Conservation (phyloP, 2,329 filamentous ascomycete genomes). For the Blumeriella jaapii region DNA sequence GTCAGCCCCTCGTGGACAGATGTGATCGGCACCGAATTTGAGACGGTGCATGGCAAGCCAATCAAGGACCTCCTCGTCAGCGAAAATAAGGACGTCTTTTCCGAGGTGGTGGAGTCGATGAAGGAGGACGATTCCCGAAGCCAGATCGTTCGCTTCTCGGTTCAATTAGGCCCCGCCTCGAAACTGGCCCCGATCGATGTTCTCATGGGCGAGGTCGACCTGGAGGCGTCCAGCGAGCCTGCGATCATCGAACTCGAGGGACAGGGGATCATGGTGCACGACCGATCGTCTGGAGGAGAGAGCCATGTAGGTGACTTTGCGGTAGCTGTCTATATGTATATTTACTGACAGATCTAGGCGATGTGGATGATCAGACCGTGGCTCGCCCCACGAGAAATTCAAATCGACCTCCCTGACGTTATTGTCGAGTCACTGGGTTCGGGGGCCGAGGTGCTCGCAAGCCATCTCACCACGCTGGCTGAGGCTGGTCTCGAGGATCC, state of each 20-base stretch:
- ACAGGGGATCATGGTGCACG: conserved; percentile 97
- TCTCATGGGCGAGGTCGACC: conserved; percentile 13
- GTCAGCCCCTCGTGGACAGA: conserved; percentile 94
- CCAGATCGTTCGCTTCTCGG: conserved; percentile 73
- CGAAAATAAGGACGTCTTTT: conserved; percentile 70
- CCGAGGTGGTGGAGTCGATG: conserved; percentile 77
- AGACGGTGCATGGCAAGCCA: conserved; percentile 60
- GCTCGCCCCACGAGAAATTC: conserved; percentile 78
- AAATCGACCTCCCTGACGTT: conserved; percentile 81
- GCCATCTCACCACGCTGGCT: conserved; percentile 81
- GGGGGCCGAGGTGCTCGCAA: conserved; percentile 86
- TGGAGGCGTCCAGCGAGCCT: conserved; percentile 30
- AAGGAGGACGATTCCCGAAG: conserved; percentile 87
- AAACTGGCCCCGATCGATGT: conserved; percentile 40
- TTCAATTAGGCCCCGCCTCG: conserved; percentile 58
- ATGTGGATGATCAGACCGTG: conserved; percentile 99
- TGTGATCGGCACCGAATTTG: conserved; percentile 69
- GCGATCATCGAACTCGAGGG: conserved; percentile 72
- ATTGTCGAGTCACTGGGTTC: conserved; percentile 91
- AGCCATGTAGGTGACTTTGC: conserved; percentile 89
- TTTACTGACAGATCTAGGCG: conserved; percentile 44
- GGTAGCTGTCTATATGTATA: too few relatives aligned
- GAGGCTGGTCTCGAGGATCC: conserved; percentile 71
- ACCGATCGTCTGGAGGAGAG: conserved; percentile 72
- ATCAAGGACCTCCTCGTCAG: conserved; percentile 71